phyloP scores from a whole-genome alignment of 169 alveolate species.

The Cyclospora cayetanensis region DNA sequence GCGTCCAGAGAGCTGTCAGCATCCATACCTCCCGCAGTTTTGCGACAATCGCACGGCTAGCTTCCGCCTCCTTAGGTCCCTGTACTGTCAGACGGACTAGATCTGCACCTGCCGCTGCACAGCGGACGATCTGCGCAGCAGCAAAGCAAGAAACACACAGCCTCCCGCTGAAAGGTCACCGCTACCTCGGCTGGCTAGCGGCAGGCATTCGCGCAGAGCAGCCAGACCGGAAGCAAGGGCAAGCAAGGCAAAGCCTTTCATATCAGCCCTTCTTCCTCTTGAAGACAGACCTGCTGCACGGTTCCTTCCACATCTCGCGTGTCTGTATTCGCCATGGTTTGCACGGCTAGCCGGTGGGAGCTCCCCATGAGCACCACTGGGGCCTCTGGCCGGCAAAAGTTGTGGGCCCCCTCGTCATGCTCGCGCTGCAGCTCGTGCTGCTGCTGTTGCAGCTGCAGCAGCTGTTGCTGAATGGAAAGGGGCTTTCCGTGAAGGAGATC shows the following conservation, averaged over 20 bases:
- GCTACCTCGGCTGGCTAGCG: not conserved
- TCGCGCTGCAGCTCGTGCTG: not conserved
- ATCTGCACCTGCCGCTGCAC: constrained; percentile 84
- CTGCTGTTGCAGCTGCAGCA: not conserved
- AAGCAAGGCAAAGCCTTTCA: not conserved
- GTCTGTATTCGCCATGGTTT: constrained; percentile 86
- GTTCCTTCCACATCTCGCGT: constrained; percentile 83
- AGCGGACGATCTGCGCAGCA: constrained; percentile 17
- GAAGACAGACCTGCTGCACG: constrained; percentile 80
- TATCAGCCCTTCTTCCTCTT: no score
- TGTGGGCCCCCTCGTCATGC: not conserved
- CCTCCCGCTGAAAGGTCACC: not conserved
- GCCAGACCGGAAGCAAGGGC: not conserved
- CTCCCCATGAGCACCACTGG: constrained; percentile 68
- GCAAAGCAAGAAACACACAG: not conserved
- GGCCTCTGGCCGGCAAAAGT: not conserved
- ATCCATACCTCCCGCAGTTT: not conserved
- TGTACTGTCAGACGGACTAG: constrained; percentile 85
- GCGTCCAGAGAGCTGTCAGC: no score
- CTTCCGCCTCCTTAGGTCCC: constrained; percentile 84
- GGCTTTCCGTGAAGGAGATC: constrained; percentile 22
- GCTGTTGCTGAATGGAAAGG: not conserved
- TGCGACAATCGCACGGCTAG: constrained; percentile 68
- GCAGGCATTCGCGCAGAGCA: not conserved
- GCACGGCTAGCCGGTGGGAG: constrained; percentile 82